A percentile compares a stretch with the other conserved stretches of the same genome.
Conservation (phyloP, 192 early-diverging fungal species). For the Coemansia sp. region DNA sequence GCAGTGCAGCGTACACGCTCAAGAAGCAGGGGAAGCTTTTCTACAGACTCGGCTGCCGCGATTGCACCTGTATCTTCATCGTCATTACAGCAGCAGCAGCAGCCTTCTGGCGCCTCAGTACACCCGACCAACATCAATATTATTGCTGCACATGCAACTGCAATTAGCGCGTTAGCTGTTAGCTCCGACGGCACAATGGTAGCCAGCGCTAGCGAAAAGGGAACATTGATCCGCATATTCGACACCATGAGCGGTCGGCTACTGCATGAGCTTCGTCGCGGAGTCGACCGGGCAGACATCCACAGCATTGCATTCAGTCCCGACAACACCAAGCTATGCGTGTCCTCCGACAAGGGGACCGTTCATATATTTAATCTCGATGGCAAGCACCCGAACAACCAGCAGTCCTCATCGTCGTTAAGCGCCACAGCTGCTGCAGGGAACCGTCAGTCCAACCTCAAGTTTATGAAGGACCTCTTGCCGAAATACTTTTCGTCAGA, state of each 20-base stretch:
- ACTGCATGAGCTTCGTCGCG: slow-evolving; percentile 82
- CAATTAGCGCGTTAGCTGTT: slow-evolving; percentile 73
- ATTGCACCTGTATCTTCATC: too few species aligned
- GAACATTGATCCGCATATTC: slow-evolving; percentile 90
- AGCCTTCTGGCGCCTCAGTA: too few species aligned
- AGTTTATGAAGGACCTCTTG: slow-evolving; percentile 79
- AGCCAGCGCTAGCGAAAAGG: slow-evolving; percentile 84
- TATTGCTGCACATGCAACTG: slow-evolving; percentile 77
- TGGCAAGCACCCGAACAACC: slow-evolving; percentile 31
- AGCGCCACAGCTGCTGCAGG: too few species aligned
- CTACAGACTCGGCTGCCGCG: slow-evolving; percentile 35
- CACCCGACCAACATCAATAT: too few species aligned
- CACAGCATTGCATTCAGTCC: slow-evolving; percentile 84
- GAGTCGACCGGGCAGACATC: slow-evolving; percentile 85
- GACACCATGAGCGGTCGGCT: slow-evolving; percentile 69
- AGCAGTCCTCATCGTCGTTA: slow-evolving; percentile 15
- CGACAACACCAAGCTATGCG: too few species aligned
- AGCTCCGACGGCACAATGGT: too few species aligned
- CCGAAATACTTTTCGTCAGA: too few species aligned
- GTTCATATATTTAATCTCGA: too few species aligned
- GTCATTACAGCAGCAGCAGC: slow-evolving; percentile 61
- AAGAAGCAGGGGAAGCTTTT: slow-evolving; percentile 39
- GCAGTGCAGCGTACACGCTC: slow-evolving; percentile 28
- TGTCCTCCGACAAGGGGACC: too few species aligned
- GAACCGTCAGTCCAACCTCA: slow-evolving; percentile 58